Evolutionary conservation across 2,329 filamentous ascomycete genomes (phyloP).

Genomic region (Fulvia fulva): DNA sequence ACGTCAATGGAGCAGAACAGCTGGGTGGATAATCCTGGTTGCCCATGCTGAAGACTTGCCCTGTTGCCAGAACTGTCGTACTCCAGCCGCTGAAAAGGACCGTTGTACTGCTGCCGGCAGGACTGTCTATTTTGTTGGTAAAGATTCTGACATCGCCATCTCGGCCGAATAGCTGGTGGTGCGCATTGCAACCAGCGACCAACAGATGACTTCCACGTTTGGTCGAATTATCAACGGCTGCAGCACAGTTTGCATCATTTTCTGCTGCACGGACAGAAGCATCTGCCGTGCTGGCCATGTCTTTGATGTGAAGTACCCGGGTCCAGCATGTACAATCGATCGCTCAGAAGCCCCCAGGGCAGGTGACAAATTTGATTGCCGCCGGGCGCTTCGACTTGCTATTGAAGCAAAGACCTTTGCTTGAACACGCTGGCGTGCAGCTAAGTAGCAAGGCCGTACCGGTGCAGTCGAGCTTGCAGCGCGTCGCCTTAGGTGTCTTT

Average conservation of each 20-base stretch:
- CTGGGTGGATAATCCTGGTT: slow-evolving; percentile 16
- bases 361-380: no score
- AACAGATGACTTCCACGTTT: slow-evolving; percentile 5
- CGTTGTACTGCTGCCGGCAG: not conserved
- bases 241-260: not conserved
- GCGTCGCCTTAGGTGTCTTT: no score
- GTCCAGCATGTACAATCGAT: no score
- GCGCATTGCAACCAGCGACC: slow-evolving; percentile 31
- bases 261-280: not conserved
- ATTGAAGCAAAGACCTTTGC: no score
- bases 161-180: slow-evolving; percentile 22
- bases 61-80: slow-evolving; percentile 23
- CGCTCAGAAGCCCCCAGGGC: no score
- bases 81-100: slow-evolving; percentile 34
- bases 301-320: no score
- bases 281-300: no score
- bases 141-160: slow-evolving; percentile 21
- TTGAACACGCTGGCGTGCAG: no score
- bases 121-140: not conserved
- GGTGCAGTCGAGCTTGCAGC: no score
- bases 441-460: no score
- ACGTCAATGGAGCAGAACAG: slow-evolving; percentile 2
- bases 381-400: no score
- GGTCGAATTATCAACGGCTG: not conserved
- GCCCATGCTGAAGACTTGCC: slow-evolving; percentile 13